Conservation (phyloP, 2,329 filamentous ascomycete species). For the Stemphylium lycopersici region DNA sequence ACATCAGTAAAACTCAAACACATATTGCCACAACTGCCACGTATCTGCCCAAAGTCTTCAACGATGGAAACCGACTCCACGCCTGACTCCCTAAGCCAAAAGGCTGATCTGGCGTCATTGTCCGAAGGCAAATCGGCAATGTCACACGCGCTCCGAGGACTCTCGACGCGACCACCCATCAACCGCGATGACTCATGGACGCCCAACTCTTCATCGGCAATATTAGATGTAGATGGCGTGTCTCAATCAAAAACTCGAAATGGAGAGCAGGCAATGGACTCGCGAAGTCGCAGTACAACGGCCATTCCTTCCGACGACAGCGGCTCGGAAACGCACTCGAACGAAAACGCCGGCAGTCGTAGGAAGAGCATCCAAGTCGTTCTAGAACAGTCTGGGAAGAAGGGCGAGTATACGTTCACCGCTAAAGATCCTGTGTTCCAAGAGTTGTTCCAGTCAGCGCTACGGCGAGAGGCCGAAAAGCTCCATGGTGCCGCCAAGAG, state of each 20-base stretch:
- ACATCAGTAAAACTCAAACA: neutral
- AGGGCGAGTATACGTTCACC: slow-evolving; percentile 56
- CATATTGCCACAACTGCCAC: slow-evolving; percentile 1
- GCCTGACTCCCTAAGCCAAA: slow-evolving; percentile 8
- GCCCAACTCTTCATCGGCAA: slow-evolving; percentile 29
- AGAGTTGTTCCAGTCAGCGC: slow-evolving; percentile 52
- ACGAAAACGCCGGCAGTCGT: slow-evolving; percentile 23
- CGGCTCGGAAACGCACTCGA: slow-evolving; percentile 19
- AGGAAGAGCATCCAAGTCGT: slow-evolving; percentile 54
- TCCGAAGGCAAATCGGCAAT: slow-evolving; percentile 30
- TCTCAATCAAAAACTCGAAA: slow-evolving; percentile 47
- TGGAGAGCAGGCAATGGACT: slow-evolving; percentile 45
- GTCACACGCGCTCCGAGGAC: slow-evolving; percentile 37
- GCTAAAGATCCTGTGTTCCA: slow-evolving; percentile 58
- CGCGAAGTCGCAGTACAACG: slow-evolving; percentile 34
- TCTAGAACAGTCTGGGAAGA: slow-evolving; percentile 54
- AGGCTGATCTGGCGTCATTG: slow-evolving; percentile 19
- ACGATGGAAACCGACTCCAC: slow-evolving; percentile 1
- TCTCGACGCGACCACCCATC: slow-evolving; percentile 24
- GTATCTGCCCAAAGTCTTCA: neutral
- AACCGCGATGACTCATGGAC: slow-evolving; percentile 37
- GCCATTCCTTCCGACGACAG: slow-evolving; percentile 34
- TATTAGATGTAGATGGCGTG: slow-evolving; percentile 51
- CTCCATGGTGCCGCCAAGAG: slow-evolving; percentile 45
- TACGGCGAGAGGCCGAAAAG: slow-evolving; percentile 51